Evolutionary conservation across 306 rosid genomes (phyloP).

Genomic region (Astragalus glycyphyllos): DNA sequence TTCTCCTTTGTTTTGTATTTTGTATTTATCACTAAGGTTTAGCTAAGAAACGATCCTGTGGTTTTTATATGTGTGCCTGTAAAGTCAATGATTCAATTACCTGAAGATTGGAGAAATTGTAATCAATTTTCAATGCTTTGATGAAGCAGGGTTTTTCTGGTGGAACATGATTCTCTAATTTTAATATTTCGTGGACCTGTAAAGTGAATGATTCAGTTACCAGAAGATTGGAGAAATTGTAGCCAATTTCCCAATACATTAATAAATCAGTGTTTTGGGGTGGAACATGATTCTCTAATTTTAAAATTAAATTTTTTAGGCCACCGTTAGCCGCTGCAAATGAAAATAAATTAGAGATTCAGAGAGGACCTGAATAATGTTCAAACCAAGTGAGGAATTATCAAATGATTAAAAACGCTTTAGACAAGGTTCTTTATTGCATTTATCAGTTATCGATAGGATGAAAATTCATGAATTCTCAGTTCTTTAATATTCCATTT

Average conservation of each 20-base stretch:
- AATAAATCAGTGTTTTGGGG: not conserved
- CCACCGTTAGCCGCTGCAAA: not conserved
- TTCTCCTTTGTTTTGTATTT: not conserved
- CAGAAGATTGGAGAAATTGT: not conserved
- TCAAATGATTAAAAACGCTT: not conserved
- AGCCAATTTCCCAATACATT: not conserved
- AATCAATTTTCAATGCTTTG: too few species aligned
- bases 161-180: too few species aligned
- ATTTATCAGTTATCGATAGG: not conserved
- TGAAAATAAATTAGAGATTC: not conserved
- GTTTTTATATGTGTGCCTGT: not conserved
- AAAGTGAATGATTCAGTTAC: not conserved
- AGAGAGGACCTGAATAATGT: not conserved
- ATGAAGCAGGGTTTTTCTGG: too few species aligned
- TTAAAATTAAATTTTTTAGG: not conserved
- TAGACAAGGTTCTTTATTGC: not conserved
- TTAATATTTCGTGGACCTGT: too few species aligned
- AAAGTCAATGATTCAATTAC: too few species aligned
- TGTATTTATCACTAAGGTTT: not conserved
- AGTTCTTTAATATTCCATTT: not conserved
- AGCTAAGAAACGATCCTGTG: not conserved
- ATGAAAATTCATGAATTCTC: not conserved
- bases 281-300: not conserved
- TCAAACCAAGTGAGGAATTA: slow-evolving; percentile 7
- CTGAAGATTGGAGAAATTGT: too few species aligned